Base-by-base conservation (phyloP, 305 asterid genomes). In the Caryopteris hybrid region DNA sequence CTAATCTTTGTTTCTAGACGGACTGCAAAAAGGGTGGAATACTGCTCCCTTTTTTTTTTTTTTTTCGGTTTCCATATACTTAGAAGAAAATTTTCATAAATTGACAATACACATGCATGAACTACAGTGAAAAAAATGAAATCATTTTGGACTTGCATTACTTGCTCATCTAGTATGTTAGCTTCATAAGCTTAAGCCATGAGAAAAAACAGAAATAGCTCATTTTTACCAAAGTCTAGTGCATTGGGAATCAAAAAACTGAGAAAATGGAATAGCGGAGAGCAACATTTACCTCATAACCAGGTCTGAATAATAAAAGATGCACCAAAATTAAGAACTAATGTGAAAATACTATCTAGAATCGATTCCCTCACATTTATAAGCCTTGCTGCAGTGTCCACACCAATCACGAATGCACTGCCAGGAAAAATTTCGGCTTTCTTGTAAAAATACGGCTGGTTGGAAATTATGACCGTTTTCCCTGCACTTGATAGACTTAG, bases 351-450 rank as follows among this genome's bases (percentile, higher is more conserved):
- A 71, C 52, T 48, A 27, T 38, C 43, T 16, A 17, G 31, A 20
- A 66, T 69, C 23, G 47, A 63, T 54, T 76, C 65, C 43, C 96
- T 85, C 86, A 93, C 97, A 72, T 90, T 81, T 42, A 90, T 73
- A 60, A 93, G 95, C 79, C 99, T 85, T 29, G 64, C 92, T 48
- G 86, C 97, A 80, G 97, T 93, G 78, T 90, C 99, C 3, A 76
- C 96, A 55, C 96, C 96, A 66, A 90, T 84, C 25, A 93, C 97
- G 38, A 93, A 93, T 42, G 95, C 90, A 57, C 99, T 90, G 17
- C 97, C 99, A 51, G 97, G 97, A 69, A 90, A 93, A 64, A 90
- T 86, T 72, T 90, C 94, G 8, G 97, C 91, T 84, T 93, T 90
- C 89, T 85, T 88, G 92, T 87, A 90, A 55, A 90, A 88, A 69